Percentiles rank a stretch among this genome's conserved stretches.
These are phyloP conservation scores for Citrus inodora DNA, from an alignment of 345 rosid species.

Conservation along the genomic window DNA sequence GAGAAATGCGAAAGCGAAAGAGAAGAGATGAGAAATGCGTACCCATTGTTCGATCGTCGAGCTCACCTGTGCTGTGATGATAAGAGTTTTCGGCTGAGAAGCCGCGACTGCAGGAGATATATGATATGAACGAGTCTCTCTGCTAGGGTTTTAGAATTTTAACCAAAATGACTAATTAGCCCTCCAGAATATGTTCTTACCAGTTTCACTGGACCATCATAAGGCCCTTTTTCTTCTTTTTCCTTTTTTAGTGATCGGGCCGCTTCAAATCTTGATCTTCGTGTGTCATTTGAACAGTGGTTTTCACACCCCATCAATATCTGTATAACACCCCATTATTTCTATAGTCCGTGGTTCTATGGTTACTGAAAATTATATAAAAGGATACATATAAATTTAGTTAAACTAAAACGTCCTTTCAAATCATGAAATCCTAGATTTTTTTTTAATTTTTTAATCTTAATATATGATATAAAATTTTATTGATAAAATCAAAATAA, in stretches of 20 bases:
- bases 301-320: too few relatives aligned
- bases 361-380: too few relatives aligned
- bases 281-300: accelerated
- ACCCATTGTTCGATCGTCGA: slow-evolving; percentile 33
- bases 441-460: too few relatives aligned
- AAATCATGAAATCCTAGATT: too few relatives aligned
- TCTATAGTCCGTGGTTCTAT: too few relatives aligned
- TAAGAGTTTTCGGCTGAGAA: slow-evolving; percentile 21
- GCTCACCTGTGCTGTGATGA: slow-evolving; percentile 10
- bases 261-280: too few relatives aligned
- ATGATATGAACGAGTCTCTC: background rate
- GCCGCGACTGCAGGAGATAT: background rate
- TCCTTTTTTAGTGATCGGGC: background rate
- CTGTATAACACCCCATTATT: too few relatives aligned
- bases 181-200: background rate
- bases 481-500: too few relatives aligned
- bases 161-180: background rate
- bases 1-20: background rate
- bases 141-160: slow-evolving; percentile 29
- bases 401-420: too few relatives aligned
- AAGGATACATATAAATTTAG: too few relatives aligned
- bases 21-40: slow-evolving; percentile 15
- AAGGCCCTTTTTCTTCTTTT: too few relatives aligned
- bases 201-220: background rate
- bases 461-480: too few relatives aligned